Percentiles rank a stretch among this genome's conserved stretches.
phyloP scores from a whole-genome alignment of 2,329 filamentous ascomycete genomes.

The Biscogniauxia sp. region DNA sequence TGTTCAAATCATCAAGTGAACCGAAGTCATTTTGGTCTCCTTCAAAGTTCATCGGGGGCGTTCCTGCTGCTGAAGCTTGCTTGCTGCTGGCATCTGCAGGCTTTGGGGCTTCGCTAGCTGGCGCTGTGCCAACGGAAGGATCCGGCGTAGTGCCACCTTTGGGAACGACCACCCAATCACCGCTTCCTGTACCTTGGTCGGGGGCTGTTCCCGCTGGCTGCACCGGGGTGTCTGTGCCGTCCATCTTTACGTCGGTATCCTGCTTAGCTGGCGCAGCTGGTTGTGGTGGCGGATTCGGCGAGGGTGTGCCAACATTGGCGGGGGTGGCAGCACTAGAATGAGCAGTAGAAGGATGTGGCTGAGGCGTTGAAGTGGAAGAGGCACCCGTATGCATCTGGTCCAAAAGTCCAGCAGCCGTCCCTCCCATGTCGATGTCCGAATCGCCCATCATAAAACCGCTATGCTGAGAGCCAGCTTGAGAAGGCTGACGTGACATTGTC shows the following conservation, averaged over 20 bases:
- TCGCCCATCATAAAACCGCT: conserved; percentile 57
- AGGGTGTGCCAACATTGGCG: conserved; percentile 44
- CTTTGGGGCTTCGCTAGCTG: conserved; percentile 23
- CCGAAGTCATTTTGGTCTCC: conserved; percentile 61
- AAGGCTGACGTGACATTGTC: conserved; percentile 50
- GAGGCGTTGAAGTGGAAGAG: conserved; percentile 60
- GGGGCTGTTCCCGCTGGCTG: conserved; percentile 42
- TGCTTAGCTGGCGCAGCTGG: conserved; percentile 15
- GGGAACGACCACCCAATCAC: conserved; percentile 75
- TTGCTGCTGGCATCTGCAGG: conserved; percentile 30
- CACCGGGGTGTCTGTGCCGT: conserved; percentile 46
- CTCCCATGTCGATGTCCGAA: conserved; percentile 63
- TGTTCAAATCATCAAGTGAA: conserved; percentile 64
- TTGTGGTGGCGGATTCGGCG: conserved; percentile 38
- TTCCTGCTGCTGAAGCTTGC: conserved; percentile 42
- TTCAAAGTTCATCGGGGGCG: conserved; percentile 45
- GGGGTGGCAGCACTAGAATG: conserved; percentile 60
- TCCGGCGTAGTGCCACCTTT: conserved; percentile 54
- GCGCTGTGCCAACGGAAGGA: conserved; percentile 25
- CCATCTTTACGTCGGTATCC: conserved; percentile 51
- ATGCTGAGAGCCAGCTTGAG: conserved; percentile 54
- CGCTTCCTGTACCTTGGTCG: conserved; percentile 51
- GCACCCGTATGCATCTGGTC: conserved; percentile 67
- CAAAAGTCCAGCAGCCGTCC: conserved; percentile 61
- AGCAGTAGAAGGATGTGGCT: conserved; percentile 53